Percentiles rank a stretch among this genome's conserved stretches.
Conservation (phyloP, 495 filamentous ascomycete genomes). For the Penicillium alfredii region DNA sequence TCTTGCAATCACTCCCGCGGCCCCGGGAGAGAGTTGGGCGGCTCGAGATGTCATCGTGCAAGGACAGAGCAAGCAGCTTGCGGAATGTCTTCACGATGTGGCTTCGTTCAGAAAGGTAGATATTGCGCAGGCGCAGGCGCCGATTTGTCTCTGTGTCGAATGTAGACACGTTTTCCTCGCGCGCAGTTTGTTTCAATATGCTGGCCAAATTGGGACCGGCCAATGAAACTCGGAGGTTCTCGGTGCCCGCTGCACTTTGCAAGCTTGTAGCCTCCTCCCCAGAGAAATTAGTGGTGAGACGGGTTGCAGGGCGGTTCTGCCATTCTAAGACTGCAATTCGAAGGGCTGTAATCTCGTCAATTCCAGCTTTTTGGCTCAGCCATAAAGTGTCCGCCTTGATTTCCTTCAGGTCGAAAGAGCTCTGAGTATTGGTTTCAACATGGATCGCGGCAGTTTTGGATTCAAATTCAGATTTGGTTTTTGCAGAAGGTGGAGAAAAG, state of each 20-base stretch:
- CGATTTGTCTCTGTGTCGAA: constrained; percentile 55
- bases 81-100: constrained; percentile 40
- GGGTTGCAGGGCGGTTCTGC: constrained; percentile 61
- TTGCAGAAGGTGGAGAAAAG: constrained; percentile 53
- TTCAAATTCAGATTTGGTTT: constrained; percentile 68
- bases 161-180: constrained; percentile 44
- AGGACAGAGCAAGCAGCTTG: constrained; percentile 38
- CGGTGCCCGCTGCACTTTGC: constrained; percentile 57
- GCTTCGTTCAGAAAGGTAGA: constrained; percentile 64
- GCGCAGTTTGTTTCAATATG: constrained; percentile 26
- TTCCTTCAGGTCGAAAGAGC: constrained; percentile 66
- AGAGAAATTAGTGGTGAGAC: constrained; percentile 59
- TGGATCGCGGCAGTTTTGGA: constrained; percentile 89
- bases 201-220: constrained; percentile 38
- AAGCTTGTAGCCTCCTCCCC: constrained; percentile 63
- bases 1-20: constrained; percentile 9
- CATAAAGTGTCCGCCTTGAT: constrained; percentile 83
- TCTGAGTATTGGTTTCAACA: constrained; percentile 61
- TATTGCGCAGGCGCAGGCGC: constrained; percentile 54
- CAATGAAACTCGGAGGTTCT: constrained; percentile 47
- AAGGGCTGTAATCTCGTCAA: constrained; percentile 79
- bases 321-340: constrained; percentile 77
- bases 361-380: constrained; percentile 67
- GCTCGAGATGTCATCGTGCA: constrained; percentile 17
- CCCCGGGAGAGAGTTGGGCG: background rate